These are phyloP conservation scores for Coemansia sp. DNA, from an alignment of 371 early-diverging fungal genomes.

Conservation along the genomic window DNA sequence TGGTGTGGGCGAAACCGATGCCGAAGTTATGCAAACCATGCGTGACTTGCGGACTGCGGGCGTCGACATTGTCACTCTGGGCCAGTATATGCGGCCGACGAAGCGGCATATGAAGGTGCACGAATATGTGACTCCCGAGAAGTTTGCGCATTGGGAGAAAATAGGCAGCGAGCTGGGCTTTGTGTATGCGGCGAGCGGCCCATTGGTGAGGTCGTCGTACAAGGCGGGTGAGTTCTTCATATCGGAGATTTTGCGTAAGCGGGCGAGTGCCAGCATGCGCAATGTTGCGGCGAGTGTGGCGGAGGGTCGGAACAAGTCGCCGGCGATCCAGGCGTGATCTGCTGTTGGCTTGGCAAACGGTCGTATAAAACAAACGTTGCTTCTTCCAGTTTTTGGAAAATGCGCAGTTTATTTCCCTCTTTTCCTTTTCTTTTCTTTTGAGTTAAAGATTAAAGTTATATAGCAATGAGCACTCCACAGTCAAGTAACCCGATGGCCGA, in stretches of 20 bases:
- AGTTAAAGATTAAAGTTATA: too few relatives aligned
- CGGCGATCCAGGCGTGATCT: too few relatives aligned
- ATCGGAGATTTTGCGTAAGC: constrained; percentile 69
- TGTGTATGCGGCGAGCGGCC: constrained; percentile 93
- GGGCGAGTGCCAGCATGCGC: constrained; percentile 35
- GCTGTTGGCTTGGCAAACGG: too few relatives aligned
- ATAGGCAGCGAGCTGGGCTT: constrained; percentile 87
- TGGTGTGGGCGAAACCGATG: constrained; percentile 94
- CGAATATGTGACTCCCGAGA: constrained; percentile 91
- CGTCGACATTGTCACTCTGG: constrained; percentile 96
- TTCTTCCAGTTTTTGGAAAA: too few relatives aligned
- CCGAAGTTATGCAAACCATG: constrained; percentile 85
- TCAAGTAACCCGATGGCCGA: too few relatives aligned
- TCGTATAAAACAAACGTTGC: neutral
- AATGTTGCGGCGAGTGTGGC: constrained; percentile 40
- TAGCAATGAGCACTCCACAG: too few relatives aligned
- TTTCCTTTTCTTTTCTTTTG: too few relatives aligned
- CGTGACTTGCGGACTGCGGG: constrained; percentile 77
- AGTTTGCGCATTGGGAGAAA: constrained; percentile 87
- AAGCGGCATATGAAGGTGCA: constrained; percentile 96
- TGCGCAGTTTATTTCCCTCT: neutral
- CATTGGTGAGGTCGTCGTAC: constrained; percentile 92
- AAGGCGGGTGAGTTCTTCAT: constrained; percentile 98
- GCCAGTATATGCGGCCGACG: constrained; percentile 99
- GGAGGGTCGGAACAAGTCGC: constrained; percentile 31